These are phyloP conservation scores for Rhizopus sp. DNA, from an alignment of 371 early-diverging fungal genomes.

Conservation along the genomic window DNA sequence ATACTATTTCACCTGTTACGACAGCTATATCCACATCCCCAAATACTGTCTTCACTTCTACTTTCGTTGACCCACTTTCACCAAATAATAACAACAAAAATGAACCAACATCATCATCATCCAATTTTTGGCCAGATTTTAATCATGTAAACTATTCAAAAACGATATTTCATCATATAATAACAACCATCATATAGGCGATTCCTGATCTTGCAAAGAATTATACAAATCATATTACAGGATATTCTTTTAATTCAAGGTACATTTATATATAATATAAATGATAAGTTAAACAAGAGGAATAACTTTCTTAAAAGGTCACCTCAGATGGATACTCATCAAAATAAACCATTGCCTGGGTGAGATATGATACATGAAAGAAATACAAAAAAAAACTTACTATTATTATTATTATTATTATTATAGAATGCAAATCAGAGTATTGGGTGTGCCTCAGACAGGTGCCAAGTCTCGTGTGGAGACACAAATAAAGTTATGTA, in stretches of 20 bases:
- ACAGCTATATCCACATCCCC: constrained; percentile 15
- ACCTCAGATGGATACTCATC: constrained; percentile 5
- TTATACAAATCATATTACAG: constrained; percentile 45
- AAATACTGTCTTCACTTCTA: constrained; percentile 11
- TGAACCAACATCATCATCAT: constrained; percentile 11
- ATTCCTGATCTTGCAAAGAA: constrained; percentile 50
- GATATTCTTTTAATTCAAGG: constrained; percentile 21
- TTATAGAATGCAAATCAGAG: constrained; percentile 51
- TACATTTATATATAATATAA: constrained; percentile 1
- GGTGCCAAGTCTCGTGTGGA: constrained; percentile 85
- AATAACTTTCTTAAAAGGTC: not conserved
- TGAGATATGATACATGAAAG: constrained; percentile 7
- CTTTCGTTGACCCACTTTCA: constrained; percentile 24
- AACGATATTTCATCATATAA: not conserved
- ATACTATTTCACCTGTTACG: constrained; percentile 4
- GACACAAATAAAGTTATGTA: constrained; percentile 82
- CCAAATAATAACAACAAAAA: constrained; percentile 13
- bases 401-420: not conserved
- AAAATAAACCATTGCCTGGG: constrained; percentile 16
- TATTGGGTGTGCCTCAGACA: constrained; percentile 73
- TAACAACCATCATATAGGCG: constrained; percentile 10
- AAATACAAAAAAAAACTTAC: not conserved
- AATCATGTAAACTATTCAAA: constrained; percentile 37
- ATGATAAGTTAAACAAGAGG: not conserved
- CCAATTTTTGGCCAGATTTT: constrained; percentile 42